Evolutionary conservation across 805 yeast species (phyloP), one percentile per base, ranked within the genome.

Genomic region (Cyberlindnera xylosilytica): DNA sequence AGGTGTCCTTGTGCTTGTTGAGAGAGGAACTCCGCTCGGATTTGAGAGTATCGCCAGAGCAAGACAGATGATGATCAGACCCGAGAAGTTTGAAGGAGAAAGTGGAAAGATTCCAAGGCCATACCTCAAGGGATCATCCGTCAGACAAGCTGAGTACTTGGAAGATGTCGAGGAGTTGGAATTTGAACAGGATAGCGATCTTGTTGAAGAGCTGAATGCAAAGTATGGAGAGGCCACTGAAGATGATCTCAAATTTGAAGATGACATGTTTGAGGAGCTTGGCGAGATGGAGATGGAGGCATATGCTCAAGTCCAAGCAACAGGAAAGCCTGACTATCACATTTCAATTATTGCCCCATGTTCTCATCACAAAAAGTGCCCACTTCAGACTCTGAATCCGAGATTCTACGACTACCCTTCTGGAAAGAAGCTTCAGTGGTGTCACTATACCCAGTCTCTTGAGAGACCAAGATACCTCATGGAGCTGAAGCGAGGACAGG

Each of bases 31-130:
- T 42, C 87, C 97, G 0, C 57, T 81, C 24, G 98, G 98, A 0
- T 87, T 87, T 58, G 99, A 93, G 63, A 72, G 79, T 3, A 74
- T 89, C 44, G 95, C 96, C 0, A 71, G 97, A 41, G 97, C 97
- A 4, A 73, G 99, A 56, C 97, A 91, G 60, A 65, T 87, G 4
- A 78, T 88, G 76, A 66, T 91, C n/a, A 78, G 98, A 52, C 97
- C 97, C 0, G 95, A 84, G 52, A 74, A 77, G 6, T 70, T 70
- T 51, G 69, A 63, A 6, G 62, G 64, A 11, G 84, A 79, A 50
- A 58, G 64, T 30, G 83, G 83, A 0, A 82, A 82, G 54, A 72
- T 80, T 24, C 89, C 93, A 24, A 69, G 89, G 52, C 84, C 87
- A 1, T 85, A 81, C 63, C 68, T 73, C 30, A 69, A 74, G 27